Conservation (phyloP, 2,329 filamentous ascomycete species). For the Trichoderma gracile region DNA sequence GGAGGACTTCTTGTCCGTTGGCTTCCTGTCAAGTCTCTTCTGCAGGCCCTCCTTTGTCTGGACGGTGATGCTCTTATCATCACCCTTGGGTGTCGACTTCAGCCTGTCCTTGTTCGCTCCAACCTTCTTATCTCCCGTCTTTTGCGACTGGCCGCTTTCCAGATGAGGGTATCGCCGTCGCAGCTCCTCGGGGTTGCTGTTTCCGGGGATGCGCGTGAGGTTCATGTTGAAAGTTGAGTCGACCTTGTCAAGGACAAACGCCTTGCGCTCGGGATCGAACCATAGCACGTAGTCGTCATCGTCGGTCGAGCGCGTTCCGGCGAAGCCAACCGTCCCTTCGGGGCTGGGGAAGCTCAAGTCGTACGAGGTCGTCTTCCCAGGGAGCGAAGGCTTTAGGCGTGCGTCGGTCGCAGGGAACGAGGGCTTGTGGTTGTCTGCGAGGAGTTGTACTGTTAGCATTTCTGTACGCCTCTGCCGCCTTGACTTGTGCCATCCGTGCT, state of each 20-base stretch:
- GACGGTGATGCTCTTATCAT: conserved; percentile 29
- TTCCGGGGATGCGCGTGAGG: conserved; percentile 67
- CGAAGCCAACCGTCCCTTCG: conserved; percentile 60
- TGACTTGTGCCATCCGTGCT: not conserved
- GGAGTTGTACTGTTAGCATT: not conserved
- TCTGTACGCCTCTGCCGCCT: too few species aligned
- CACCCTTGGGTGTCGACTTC: conserved; percentile 31
- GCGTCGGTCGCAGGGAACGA: conserved; percentile 51
- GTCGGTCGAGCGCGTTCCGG: conserved; percentile 58
- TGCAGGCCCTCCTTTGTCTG: conserved; percentile 36
- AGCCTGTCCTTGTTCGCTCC: conserved; percentile 32
- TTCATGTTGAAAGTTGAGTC: conserved; percentile 89
- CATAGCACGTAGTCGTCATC: conserved; percentile 66
- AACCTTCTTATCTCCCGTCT: conserved; percentile 34
- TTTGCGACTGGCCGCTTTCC: conserved; percentile 38
- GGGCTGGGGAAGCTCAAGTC: conserved; percentile 57
- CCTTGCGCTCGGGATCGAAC: conserved; percentile 72
- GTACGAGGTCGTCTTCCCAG: conserved; percentile 54
- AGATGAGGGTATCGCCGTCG: conserved; percentile 69
- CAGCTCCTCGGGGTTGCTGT: conserved; percentile 63
- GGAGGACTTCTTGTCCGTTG: conserved; percentile 1
- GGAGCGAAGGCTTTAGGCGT: conserved; percentile 53
- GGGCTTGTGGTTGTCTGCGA: conserved; percentile 63
- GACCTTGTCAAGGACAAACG: conserved; percentile 79
- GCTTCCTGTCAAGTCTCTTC: conserved; percentile 26